phyloP scores from a whole-genome alignment of 768 basidiomycete genomes.

The Psilocybe cyanescens region DNA sequence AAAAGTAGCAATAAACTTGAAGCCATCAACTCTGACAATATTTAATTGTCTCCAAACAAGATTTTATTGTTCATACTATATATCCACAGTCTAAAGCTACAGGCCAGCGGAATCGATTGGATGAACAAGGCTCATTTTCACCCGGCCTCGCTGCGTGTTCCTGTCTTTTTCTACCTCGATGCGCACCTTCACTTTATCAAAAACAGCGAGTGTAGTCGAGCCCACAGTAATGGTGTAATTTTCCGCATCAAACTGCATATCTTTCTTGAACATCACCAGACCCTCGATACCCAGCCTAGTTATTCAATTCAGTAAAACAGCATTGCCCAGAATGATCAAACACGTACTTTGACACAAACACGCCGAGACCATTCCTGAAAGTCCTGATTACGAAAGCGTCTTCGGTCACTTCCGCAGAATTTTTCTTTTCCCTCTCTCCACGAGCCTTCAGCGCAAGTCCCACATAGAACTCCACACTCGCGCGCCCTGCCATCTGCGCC shows the following conservation, averaged over 20 bases:
- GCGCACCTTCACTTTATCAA: slow-evolving; percentile 91
- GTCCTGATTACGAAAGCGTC: slow-evolving; percentile 93
- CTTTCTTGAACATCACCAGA: slow-evolving; percentile 90
- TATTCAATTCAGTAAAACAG: background rate
- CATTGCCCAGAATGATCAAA: background rate
- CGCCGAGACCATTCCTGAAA: slow-evolving; percentile 95
- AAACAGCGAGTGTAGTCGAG: slow-evolving; percentile 76
- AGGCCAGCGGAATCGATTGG: slow-evolving; percentile 61
- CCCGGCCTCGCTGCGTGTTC: slow-evolving; percentile 89
- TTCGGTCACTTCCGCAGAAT: slow-evolving; percentile 54
- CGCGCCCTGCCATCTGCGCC: slow-evolving; percentile 97
- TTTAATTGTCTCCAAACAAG: background rate
- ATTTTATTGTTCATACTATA: background rate
- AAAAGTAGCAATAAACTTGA: too few species aligned
- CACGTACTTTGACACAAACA: slow-evolving; percentile 91
- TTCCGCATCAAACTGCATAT: slow-evolving; percentile 89
- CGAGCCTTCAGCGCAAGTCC: slow-evolving; percentile 86
- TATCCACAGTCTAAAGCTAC: slow-evolving; percentile 21
- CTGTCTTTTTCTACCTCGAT: slow-evolving; percentile 94
- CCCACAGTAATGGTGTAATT: slow-evolving; percentile 79
- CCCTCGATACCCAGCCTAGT: slow-evolving; percentile 91
- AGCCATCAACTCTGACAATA: background rate
- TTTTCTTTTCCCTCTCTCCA: slow-evolving; percentile 45
- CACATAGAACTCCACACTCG: slow-evolving; percentile 97
- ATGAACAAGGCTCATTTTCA: slow-evolving; percentile 78